A percentile compares a stretch with the other conserved stretches of the same genome.
Evolutionary conservation across 2,329 filamentous ascomycete species (phyloP).

Genomic region (Xylaria hypoxylon): DNA sequence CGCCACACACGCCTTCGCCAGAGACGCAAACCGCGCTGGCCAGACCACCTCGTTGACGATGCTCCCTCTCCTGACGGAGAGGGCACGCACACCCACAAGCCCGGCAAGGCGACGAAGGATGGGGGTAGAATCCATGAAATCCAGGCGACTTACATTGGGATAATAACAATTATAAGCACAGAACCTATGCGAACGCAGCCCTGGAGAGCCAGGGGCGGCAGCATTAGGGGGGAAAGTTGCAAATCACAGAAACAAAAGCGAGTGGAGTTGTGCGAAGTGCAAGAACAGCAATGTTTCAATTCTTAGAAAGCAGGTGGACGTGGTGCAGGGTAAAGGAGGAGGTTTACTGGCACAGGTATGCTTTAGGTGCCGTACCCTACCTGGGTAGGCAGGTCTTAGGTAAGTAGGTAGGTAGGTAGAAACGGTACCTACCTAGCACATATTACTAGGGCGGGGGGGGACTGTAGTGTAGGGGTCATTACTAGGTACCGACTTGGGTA

Average conservation of each 20-base stretch:
- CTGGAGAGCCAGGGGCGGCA: slow-evolving; percentile 62
- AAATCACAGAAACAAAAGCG: slow-evolving; percentile 55
- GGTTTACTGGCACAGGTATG: slow-evolving; percentile 32
- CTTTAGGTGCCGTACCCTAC: slow-evolving; percentile 32
- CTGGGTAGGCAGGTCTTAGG: slow-evolving; percentile 5
- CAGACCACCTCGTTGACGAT: slow-evolving; percentile 39
- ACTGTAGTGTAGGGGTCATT: background rate
- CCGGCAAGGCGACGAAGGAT: slow-evolving; percentile 12
- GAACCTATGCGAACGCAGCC: slow-evolving; percentile 54
- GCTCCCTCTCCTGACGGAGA: slow-evolving; percentile 32
- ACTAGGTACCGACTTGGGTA: no score
- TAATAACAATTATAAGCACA: slow-evolving; percentile 54
- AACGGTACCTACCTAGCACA: background rate
- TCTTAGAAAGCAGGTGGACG: slow-evolving; percentile 40
- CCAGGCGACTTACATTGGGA: slow-evolving; percentile 37
- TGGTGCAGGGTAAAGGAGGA: slow-evolving; percentile 44
- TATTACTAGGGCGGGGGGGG: background rate
- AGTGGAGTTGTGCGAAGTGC: slow-evolving; percentile 57
- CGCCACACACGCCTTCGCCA: slow-evolving; percentile 35
- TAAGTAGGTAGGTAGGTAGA: no score
- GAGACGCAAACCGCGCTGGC: slow-evolving; percentile 41
- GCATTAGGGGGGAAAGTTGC: slow-evolving; percentile 49
- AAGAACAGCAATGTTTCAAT: slow-evolving; percentile 53
- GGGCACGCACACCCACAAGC: slow-evolving; percentile 11
- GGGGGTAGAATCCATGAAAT: slow-evolving; percentile 7